Conservation (phyloP, 2,329 filamentous ascomycete species). For the Colletotrichum sp. region DNA sequence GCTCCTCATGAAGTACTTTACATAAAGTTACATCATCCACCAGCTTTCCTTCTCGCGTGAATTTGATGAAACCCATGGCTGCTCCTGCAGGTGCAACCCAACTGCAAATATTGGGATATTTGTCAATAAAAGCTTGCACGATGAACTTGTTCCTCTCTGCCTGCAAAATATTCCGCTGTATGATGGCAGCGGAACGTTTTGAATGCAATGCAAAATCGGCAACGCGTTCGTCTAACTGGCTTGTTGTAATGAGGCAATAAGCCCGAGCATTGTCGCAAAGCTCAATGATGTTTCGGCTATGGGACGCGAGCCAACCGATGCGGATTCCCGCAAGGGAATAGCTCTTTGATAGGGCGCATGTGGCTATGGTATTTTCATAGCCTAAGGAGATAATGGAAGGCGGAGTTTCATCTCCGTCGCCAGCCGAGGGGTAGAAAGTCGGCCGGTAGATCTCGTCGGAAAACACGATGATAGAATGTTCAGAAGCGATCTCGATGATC, state of each 20-base stretch:
- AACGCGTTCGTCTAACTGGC: neutral
- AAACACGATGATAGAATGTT: neutral
- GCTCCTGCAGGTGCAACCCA: neutral
- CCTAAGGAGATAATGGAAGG: neutral
- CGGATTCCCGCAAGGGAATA: neutral
- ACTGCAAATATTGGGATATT: neutral
- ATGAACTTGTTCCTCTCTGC: neutral
- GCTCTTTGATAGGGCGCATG: neutral
- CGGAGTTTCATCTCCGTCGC: neutral
- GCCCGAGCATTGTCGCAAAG: neutral
- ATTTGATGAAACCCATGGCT: neutral
- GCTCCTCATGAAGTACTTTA: neutral
- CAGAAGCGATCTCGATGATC: neutral
- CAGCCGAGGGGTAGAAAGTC: neutral
- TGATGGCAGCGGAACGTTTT: neutral
- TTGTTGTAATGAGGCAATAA: neutral
- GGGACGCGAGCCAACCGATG: neutral
- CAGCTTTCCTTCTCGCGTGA: neutral
- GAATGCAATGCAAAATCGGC: neutral
- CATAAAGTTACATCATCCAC: neutral
- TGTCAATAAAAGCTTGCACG: neutral
- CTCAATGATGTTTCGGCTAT: neutral
- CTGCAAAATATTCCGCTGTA: neutral
- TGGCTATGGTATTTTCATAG: neutral
- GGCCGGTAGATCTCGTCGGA: neutral